Conservation (phyloP, 1,284 basidiomycete species). For the Ganoderma sp. region DNA sequence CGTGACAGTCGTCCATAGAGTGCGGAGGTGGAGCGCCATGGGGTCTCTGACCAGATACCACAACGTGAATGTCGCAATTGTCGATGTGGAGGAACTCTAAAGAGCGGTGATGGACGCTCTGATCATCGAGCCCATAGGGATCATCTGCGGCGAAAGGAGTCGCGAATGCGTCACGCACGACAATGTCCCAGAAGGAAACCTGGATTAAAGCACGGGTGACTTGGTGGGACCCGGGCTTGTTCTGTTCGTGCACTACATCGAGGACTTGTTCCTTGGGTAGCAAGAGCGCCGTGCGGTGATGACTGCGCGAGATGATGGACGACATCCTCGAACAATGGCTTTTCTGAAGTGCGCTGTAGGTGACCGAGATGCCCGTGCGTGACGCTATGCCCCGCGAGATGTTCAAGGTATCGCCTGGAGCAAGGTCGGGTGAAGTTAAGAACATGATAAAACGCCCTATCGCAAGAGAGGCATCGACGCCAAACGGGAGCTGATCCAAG, state of each 20-base stretch:
- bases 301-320: slow-evolving; percentile 47
- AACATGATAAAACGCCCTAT: slow-evolving; percentile 71
- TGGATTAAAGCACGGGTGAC: slow-evolving; percentile 48
- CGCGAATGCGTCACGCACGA: slow-evolving; percentile 62
- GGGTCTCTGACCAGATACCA: slow-evolving; percentile 44
- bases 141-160: slow-evolving; percentile 70
- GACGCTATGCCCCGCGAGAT: slow-evolving; percentile 77
- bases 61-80: slow-evolving; percentile 46
- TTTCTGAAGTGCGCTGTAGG: slow-evolving; percentile 65
- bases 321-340: slow-evolving; percentile 53
- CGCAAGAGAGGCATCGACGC: slow-evolving; percentile 63
- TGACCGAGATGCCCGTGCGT: slow-evolving; percentile 60
- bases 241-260: slow-evolving; percentile 50
- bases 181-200: slow-evolving; percentile 53
- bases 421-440: slow-evolving; percentile 78
- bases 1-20: slow-evolving; percentile 35
- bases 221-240: slow-evolving; percentile 38
- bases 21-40: slow-evolving; percentile 26
- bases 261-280: slow-evolving; percentile 69
- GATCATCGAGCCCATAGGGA: slow-evolving; percentile 56
- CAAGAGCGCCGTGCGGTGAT: slow-evolving; percentile 54
- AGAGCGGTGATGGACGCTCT: slow-evolving; percentile 47
- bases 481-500: slow-evolving; percentile 57
- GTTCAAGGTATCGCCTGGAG: slow-evolving; percentile 67
- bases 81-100: slow-evolving; percentile 59